Base-by-base conservation (phyloP, 441 rosid species). In the Mallotus repandus region DNA sequence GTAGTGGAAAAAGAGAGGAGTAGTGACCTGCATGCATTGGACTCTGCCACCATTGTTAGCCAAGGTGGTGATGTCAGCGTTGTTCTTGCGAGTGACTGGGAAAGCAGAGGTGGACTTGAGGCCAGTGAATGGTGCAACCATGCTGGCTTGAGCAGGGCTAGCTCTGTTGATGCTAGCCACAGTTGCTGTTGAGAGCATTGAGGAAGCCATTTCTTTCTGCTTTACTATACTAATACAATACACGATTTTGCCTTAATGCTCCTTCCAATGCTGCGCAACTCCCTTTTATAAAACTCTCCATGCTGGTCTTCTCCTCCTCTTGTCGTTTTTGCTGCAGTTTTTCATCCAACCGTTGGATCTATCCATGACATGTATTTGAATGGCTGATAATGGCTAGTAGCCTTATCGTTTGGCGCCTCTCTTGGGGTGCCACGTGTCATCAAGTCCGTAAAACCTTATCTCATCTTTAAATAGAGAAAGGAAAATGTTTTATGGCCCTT, bases 141-240 rank as follows among this genome's bases (percentile, higher is more conserved):
- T 66, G 73, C 19, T 79, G 43, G 82, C 81, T 61, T 77, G 79
- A 60, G 77, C 79, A 9, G 77, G 78, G 69, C 41, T 59, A 32
- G 73, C 46, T 11, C 75, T 56, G 78, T 18, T 60, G 41, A 49
- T 14, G 73, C 64, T 70, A 46, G 66, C 68, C 7, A 76, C 61
- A 25, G 78, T 25, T 5, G 77, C 72, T 5, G 80, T 48, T 46
- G 80, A 74, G 16, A 82, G 72, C 74, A 79, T 68, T 0, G 76
- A 70, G 76, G 79, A 76, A 38, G 82, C 82, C 85, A 82, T 82
- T 61, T 71, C 13, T 53, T 29, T 35, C 4, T 2, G 6, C 56
- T 53, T 53, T 53, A 16, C 60, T 18, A 19, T 7, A 3, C 3
- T 49, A 13, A 13, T 49, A 13, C 53, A 49, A 10, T 49, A 43